Conservation (phyloP, 768 basidiomycete genomes). For the Cyclocybe cylindracea region DNA sequence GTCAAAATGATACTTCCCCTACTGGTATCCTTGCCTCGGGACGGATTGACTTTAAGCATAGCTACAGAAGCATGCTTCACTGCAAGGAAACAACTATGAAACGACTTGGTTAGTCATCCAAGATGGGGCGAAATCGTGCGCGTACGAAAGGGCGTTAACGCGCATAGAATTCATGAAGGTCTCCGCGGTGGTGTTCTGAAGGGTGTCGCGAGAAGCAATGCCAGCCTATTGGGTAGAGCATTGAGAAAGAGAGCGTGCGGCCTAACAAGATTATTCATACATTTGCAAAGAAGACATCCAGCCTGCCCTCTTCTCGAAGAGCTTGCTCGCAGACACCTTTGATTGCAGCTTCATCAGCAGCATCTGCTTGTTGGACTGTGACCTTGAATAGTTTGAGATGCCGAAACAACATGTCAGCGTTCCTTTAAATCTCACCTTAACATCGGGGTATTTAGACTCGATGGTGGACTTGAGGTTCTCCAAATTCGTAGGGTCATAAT, state of each 20-base stretch:
- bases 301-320: constrained; percentile 75
- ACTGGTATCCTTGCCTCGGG: constrained; percentile 65
- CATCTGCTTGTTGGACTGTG: constrained; percentile 79
- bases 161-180: constrained; percentile 76
- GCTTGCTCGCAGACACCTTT: constrained; percentile 69
- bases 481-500: constrained; percentile 65
- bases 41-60: constrained; percentile 69
- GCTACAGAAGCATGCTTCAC: constrained; percentile 84
- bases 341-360: constrained; percentile 75
- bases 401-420: neutral
- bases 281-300: constrained; percentile 96
- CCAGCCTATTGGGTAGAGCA: constrained; percentile 56
- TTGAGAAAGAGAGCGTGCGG: neutral
- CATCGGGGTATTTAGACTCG: constrained; percentile 66
- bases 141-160: constrained; percentile 67
- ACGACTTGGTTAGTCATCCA: neutral
- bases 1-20: constrained; percentile 88
- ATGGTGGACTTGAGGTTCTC: constrained; percentile 73
- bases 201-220: constrained; percentile 40
- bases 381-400: constrained; percentile 46
- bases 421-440: constrained; percentile 56
- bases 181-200: constrained; percentile 61
- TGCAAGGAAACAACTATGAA: constrained; percentile 81
- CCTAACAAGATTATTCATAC: constrained; percentile 40
- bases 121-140: neutral